phyloP scores from a whole-genome alignment of 164 flowering plant genomes.

The Malania oleifera region DNA sequence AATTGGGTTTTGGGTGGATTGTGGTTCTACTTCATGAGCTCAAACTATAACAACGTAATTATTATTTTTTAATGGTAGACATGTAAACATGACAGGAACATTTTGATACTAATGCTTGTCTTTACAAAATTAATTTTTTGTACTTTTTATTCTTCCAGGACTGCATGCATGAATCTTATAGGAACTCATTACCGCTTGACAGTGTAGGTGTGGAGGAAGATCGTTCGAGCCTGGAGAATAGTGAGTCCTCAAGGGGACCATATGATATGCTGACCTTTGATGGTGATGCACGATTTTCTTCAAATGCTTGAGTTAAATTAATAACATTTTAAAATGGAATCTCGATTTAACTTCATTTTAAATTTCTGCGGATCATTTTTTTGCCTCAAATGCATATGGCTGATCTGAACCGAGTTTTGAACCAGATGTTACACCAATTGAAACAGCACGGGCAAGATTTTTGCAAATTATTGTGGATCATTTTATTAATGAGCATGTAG shows the following conservation, averaged over 20 bases:
- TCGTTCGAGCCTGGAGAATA: slow-evolving; percentile 50
- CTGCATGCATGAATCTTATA: slow-evolving; percentile 66
- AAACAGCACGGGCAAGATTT: slow-evolving; percentile 82
- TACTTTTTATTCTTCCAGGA: slow-evolving; percentile 38
- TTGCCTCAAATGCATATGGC: slow-evolving; percentile 2
- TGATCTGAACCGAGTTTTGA: slow-evolving; percentile 13
- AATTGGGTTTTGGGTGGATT: too few relatives aligned
- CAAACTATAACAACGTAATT: too few relatives aligned
- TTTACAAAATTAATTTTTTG: background rate
- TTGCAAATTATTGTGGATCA: slow-evolving; percentile 79
- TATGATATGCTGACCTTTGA: slow-evolving; percentile 50
- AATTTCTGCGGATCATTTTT: background rate
- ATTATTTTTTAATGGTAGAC: background rate
- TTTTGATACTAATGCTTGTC: background rate
- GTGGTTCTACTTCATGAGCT: too few relatives aligned
- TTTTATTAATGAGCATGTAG: slow-evolving; percentile 64
- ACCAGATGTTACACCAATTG: slow-evolving; percentile 88
- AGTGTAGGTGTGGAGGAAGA: slow-evolving; percentile 69
- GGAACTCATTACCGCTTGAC: slow-evolving; percentile 57
- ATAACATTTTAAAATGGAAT: slow-evolving; percentile 5
- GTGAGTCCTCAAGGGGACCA: slow-evolving; percentile 40
- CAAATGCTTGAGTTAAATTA: background rate
- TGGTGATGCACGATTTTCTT: slow-evolving; percentile 33
- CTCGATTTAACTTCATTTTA: background rate
- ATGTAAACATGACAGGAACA: background rate